Evolutionary conservation across 2,329 filamentous ascomycete genomes (phyloP).

Genomic region (Lachnellula occidentalis): DNA sequence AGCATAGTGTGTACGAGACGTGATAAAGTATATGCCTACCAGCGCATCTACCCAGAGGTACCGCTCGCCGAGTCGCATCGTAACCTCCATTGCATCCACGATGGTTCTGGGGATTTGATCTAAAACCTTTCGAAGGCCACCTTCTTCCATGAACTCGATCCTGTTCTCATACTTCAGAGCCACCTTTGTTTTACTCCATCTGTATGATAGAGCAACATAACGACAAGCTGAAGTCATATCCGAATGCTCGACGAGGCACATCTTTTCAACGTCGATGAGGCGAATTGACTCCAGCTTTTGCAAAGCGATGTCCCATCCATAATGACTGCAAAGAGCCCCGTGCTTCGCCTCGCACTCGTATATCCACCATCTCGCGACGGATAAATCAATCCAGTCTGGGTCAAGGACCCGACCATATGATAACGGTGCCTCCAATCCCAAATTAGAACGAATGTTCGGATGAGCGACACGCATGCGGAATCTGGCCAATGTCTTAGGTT

Average conservation of each 20-base stretch:
- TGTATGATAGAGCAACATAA: slow-evolving; percentile 2
- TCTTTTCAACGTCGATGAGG: slow-evolving; percentile 2
- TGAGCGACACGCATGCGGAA: slow-evolving; percentile 3
- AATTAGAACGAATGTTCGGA: slow-evolving; percentile 1
- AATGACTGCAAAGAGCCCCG: slow-evolving; percentile 1
- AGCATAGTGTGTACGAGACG: too few relatives aligned
- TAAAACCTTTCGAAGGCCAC: neutral
- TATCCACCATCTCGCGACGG: slow-evolving; percentile 1
- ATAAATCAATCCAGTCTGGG: slow-evolving; percentile 3
- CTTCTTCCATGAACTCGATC: slow-evolving; percentile 4
- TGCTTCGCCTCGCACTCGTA: slow-evolving; percentile 3
- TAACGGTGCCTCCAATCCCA: slow-evolving; percentile 3
- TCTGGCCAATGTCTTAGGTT: slow-evolving; percentile 1
- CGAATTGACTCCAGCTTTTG: slow-evolving; percentile 1
- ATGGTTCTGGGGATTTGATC: slow-evolving; percentile 2
- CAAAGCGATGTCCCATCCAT: slow-evolving; percentile 2
- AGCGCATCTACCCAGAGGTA: slow-evolving; percentile 3
- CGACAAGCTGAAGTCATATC: neutral
- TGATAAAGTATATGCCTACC: neutral
- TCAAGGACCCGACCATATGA: slow-evolving; percentile 2
- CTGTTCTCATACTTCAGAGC: slow-evolving; percentile 1
- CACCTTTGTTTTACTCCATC: slow-evolving; percentile 2
- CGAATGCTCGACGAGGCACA: slow-evolving; percentile 1
- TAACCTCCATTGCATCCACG: slow-evolving; percentile 2
- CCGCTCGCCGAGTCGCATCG: neutral